Base-by-base conservation (phyloP, 1,139 yeast genomes). In the Blastobotrys capitulatus region DNA sequence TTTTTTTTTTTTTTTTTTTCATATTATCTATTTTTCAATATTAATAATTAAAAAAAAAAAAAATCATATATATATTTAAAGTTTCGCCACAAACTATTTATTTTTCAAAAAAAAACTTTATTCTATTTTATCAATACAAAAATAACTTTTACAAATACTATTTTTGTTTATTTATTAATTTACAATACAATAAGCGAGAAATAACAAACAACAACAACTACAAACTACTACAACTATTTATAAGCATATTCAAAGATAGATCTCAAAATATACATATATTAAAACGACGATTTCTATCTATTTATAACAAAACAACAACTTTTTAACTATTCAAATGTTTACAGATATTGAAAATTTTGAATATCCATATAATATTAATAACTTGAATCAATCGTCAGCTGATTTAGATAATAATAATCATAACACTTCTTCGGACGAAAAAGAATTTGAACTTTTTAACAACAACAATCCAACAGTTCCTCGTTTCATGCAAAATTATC, bases 391-490 rank as follows among this genome's bases (percentile, higher is more conserved):
- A 36, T 18, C 38, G 20, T 18, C 25, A 18, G 38, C 38, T 36
- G 25, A 18, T 9, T 20, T 18, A 12, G 13, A 36, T 20, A 9
- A 12, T 36, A 20, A 18, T 13, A 36, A 18, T 18, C 6, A 20
- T 12, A 36, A 36, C 16, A 32, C 37, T 32, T 5, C 37, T 32
- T 15, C 37, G 10, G 13, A 36, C n/a, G 25, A 36, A 12, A 36
- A 36, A 36, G 25, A 18, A 36, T 18, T 20, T 20, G 20, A 18
- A 6, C 8, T 18, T 36, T 36, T 36, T 9, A 20, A 36, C 25
- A 36, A 38, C 29, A 18, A 19, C 42, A 15, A 19, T 38, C 26
- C 44, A 39, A 27, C 48, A 32, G 40, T 46, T 42, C 34, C 38
- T 19, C 38, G 48, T 38, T 36, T 46, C 48, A 39, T 39, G 44